Evolutionary conservation across 345 rosid species (phyloP).

Genomic region (Murraya paniculata): DNA sequence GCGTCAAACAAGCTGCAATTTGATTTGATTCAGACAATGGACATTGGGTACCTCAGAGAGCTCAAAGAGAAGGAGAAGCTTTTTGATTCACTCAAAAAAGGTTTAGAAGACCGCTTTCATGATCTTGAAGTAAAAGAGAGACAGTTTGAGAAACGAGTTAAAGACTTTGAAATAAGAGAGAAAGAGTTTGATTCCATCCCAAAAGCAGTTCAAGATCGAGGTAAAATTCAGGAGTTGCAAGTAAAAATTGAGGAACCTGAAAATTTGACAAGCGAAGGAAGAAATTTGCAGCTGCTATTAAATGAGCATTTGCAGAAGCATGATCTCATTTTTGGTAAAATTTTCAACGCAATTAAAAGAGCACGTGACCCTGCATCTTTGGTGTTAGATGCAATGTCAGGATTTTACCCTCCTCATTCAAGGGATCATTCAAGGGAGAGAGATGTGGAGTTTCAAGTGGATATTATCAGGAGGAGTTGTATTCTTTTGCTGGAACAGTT

Average conservation of each 20-base stretch:
- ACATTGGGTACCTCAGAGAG: conserved; percentile 12
- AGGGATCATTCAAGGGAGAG: no score
- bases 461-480: no score
- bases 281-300: conserved; percentile 43
- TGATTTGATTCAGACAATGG: conserved; percentile 12
- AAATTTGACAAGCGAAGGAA: conserved; percentile 26
- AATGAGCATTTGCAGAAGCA: conserved; percentile 35
- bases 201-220: conserved; percentile 10
- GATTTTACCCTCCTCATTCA: no score
- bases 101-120: conserved; percentile 13
- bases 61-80: conserved; percentile 25
- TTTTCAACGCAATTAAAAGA: conserved; percentile 16
- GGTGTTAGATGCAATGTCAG: no score
- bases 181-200: background rate
- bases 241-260: conserved; percentile 34
- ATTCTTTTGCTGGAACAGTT: no score
- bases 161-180: conserved; percentile 30
- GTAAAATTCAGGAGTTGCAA: conserved; percentile 24
- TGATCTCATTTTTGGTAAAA: conserved; percentile 27
- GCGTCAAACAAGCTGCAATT: conserved; percentile 15
- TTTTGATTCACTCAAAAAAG: conserved; percentile 2
- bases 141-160: conserved; percentile 7
- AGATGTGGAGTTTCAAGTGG: no score
- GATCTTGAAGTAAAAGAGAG: conserved; percentile 22
- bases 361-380: conserved; percentile 41